These are phyloP conservation scores for Xylariaceae sp. DNA, from an alignment of 2,329 filamentous ascomycete species.

Conservation along the genomic window DNA sequence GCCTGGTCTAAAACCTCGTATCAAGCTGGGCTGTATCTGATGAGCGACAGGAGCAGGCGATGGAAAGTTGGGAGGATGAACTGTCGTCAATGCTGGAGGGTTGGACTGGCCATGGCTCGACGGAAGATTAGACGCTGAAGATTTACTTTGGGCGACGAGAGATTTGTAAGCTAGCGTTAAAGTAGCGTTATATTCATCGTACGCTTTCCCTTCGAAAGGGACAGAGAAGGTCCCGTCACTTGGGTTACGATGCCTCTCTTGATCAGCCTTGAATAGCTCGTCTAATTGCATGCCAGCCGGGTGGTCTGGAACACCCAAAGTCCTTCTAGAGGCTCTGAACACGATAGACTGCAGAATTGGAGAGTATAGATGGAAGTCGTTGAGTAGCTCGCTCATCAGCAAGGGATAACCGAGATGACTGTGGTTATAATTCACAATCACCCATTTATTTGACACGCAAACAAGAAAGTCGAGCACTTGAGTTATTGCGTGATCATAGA, in stretches of 20 bases:
- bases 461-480: conserved; percentile 53
- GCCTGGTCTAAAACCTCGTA: conserved; percentile 11
- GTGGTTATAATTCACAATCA: conserved; percentile 44
- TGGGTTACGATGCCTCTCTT: conserved; percentile 37
- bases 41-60: conserved; percentile 9
- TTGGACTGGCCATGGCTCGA: conserved; percentile 15
- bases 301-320: conserved; percentile 49
- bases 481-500: conserved; percentile 30
- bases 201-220: conserved; percentile 12
- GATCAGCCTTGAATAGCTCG: conserved; percentile 45
- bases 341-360: conserved; percentile 58
- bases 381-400: conserved; percentile 60
- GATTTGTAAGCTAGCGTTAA: conserved; percentile 29
- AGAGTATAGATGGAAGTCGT: conserved; percentile 55
- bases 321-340: conserved; percentile 57
- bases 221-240: conserved; percentile 27
- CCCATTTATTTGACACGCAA: conserved; percentile 51
- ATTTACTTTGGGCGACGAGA: conserved; percentile 18
- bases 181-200: conserved; percentile 30
- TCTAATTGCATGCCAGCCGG: conserved; percentile 43
- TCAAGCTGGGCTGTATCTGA: conserved; percentile 7
- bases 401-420: conserved; percentile 54
- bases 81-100: conserved; percentile 7
- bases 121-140: neutral
- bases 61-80: conserved; percentile 4